Conservation (phyloP, 208 protist species). For the Crithidia mellificae region DNA sequence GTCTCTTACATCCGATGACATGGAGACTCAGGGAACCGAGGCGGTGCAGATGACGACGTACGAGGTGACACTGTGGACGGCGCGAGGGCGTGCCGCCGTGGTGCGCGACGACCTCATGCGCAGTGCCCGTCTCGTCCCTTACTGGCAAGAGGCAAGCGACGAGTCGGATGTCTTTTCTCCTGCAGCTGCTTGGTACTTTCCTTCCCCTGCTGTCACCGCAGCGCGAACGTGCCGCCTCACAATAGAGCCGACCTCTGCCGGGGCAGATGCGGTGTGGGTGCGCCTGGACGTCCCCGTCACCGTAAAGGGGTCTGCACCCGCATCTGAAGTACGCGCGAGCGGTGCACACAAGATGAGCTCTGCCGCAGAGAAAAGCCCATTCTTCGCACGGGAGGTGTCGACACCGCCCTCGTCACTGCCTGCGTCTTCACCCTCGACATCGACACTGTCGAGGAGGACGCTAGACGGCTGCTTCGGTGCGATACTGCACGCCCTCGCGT, state of each 20-base stretch:
- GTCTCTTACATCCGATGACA: too few species aligned
- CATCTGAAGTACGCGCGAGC: too few species aligned
- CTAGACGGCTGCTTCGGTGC: slow-evolving; percentile 5
- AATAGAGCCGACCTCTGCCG: background rate
- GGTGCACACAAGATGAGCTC: too few species aligned
- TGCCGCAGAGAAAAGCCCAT: too few species aligned
- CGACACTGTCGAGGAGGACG: too few species aligned
- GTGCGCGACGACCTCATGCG: slow-evolving; percentile 9
- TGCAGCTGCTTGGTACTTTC: too few species aligned
- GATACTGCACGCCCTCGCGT: slow-evolving; percentile 31
- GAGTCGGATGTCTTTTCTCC: background rate
- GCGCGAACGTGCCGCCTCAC: background rate
- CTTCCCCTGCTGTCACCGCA: background rate
- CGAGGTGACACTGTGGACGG: slow-evolving; percentile 44
- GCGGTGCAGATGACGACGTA: background rate
- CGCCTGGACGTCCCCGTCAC: slow-evolving; percentile 3
- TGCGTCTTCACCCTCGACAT: too few species aligned
- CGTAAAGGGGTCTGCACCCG: too few species aligned
- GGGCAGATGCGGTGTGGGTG: slow-evolving; percentile 13
- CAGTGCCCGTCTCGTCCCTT: slow-evolving; percentile 10
- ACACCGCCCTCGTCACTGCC: too few species aligned
- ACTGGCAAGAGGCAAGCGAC: background rate
- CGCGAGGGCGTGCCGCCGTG: slow-evolving; percentile 3
- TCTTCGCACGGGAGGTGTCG: too few species aligned
- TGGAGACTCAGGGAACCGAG: too few species aligned